phyloP scores from a whole-genome alignment of 441 rosid genomes.

The Mallotus japonicus region DNA sequence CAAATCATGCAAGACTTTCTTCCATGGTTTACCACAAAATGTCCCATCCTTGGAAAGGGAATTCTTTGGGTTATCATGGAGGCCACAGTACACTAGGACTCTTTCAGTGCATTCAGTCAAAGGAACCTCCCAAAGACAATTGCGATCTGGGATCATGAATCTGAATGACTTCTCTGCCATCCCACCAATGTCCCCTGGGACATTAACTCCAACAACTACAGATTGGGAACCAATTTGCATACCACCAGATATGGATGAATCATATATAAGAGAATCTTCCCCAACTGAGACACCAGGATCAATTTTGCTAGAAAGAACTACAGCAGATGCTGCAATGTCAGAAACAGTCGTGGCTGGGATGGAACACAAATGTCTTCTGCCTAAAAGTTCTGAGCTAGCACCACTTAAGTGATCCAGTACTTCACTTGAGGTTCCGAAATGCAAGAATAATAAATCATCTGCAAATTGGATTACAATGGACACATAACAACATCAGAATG shows the following conservation, averaged over 20 bases:
- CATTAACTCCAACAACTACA: slow-evolving; percentile 74
- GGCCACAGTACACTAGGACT: slow-evolving; percentile 84
- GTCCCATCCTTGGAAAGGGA: slow-evolving; percentile 62
- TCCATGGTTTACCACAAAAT: slow-evolving; percentile 93
- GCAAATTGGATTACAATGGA: slow-evolving; percentile 31
- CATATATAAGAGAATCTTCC: slow-evolving; percentile 90
- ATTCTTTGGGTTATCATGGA: slow-evolving; percentile 88
- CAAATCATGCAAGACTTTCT: slow-evolving; percentile 64
- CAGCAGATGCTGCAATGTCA: slow-evolving; percentile 87
- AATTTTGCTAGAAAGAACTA: slow-evolving; percentile 85
- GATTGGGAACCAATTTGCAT: slow-evolving; percentile 89
- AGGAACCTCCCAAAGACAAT: slow-evolving; percentile 99
- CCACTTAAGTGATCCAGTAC: slow-evolving; percentile 87
- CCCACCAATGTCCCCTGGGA: slow-evolving; percentile 43
- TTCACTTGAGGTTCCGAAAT: slow-evolving; percentile 97
- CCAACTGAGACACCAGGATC: slow-evolving; percentile 87
- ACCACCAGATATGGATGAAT: slow-evolving; percentile 64
- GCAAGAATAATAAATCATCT: slow-evolving; percentile 82
- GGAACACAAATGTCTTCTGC: slow-evolving; percentile 88
- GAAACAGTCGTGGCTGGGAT: slow-evolving; percentile 87
- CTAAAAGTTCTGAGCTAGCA: slow-evolving; percentile 75
- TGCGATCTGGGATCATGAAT: slow-evolving; percentile 91
- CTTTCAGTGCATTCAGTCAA: slow-evolving; percentile 59
- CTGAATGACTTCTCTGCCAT: slow-evolving; percentile 41
- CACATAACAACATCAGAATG: slow-evolving; percentile 22